Evolutionary conservation across 2,329 filamentous ascomycete species (phyloP), one percentile per base, ranked within the genome.

Genomic region (Epichloe uncinata): DNA sequence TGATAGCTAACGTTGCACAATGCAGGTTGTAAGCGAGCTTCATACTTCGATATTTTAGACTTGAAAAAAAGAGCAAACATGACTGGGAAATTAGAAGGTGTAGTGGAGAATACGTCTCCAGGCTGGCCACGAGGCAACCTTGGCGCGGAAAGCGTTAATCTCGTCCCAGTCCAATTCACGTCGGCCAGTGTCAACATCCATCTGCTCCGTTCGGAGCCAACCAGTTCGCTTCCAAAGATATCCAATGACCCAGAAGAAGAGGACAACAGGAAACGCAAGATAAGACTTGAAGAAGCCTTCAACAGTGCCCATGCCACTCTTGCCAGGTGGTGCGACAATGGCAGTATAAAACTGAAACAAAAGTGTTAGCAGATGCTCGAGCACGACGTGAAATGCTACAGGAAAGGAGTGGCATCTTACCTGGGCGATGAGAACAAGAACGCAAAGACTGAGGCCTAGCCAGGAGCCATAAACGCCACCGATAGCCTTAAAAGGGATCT

Each of bases 101-200:
- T 60, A 63, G 60, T 70, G 51, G 2, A 68, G 45, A 20, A 62
- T 44, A 3, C 69, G 66, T 59, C 65, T 67, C 77, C 76, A 82
- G 12, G 66, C 61, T 2, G 78, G 78, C 70, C 69, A 73, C 3
- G 65, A 58, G 15, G 73, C 74, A 18, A 78, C 61, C 62, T 70
- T 61, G 37, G 69, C 73, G 33, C 73, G 70, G 58, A 74, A 69
- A 37, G 67, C 72, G 61, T 82, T 75, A 65, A 83, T 81, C 40
- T 68, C 67, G 11, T 82, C 79, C 78, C 78, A 84, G 61, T 85
- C 75, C 51, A 84, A 72, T 64, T 80, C 75, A 55, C 82, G 74
- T 51, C 82, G 75, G 47, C 80, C 82, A 49, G 73, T 75, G 61
- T 86, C 82, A 50, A 87, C 72, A 57, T 87, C 82, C 56, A 87